A percentile compares a stretch with the other conserved stretches of the same genome.
Evolutionary conservation across 768 basidiomycete species (phyloP).

Genomic region (Mycena metata): DNA sequence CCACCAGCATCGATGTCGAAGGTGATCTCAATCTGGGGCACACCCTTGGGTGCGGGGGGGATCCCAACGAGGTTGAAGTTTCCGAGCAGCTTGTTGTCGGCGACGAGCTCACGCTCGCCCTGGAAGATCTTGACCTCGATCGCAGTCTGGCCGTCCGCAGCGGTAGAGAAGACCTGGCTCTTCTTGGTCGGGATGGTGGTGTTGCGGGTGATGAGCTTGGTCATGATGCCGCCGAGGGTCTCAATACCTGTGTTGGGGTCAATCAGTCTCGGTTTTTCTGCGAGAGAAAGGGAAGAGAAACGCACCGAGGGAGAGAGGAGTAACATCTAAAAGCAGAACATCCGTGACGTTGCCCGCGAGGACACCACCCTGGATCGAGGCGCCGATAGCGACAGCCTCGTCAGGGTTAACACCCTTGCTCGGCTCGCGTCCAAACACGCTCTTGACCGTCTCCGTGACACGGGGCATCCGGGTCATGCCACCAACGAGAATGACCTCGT

Average conservation of each 20-base stretch:
- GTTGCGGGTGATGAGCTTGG: conserved; percentile 97
- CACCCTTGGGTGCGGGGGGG: conserved; percentile 86
- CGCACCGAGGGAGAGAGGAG: conserved; percentile 95
- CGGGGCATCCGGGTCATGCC: conserved; percentile 99
- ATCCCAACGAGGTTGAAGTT: conserved; percentile 99
- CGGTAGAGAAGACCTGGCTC: conserved; percentile 98
- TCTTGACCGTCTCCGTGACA: conserved; percentile 94
- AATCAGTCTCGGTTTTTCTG: neutral
- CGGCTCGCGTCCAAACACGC: conserved; percentile 94
- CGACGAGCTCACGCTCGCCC: conserved; percentile 98
- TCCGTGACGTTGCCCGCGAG: conserved; percentile 97
- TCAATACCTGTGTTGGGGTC: conserved; percentile 73
- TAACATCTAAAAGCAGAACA: conserved; percentile 94
- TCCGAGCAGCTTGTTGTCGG: conserved; percentile 98
- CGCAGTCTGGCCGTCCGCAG: conserved; percentile 98
- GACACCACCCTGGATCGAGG: conserved; percentile 98
- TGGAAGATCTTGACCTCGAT: conserved; percentile 99
- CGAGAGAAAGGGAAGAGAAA: neutral
- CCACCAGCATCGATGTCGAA: conserved; percentile 97
- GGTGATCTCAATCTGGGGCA: conserved; percentile 89
- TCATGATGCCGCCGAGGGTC: conserved; percentile 99
- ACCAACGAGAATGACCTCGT: conserved; percentile 98
- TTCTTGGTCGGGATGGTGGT: conserved; percentile 99
- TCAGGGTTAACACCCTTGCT: conserved; percentile 99
- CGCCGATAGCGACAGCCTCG: conserved; percentile 98